Base-by-base conservation (phyloP, 306 rosid species). In the Quillaja saponaria region DNA sequence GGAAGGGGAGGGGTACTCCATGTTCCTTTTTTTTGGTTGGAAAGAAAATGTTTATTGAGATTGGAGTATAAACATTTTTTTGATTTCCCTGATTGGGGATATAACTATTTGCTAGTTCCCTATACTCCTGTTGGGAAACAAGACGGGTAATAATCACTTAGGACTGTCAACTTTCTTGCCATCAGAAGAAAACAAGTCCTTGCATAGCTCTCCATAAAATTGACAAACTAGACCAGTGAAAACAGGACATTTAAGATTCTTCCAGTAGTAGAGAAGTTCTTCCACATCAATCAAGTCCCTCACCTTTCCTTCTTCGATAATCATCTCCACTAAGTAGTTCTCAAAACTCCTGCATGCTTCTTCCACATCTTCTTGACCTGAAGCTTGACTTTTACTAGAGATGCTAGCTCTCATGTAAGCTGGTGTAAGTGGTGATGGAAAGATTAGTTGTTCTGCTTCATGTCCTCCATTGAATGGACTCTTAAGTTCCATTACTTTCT, bases 161-260 rank as follows among this genome's bases (percentile, higher is more conserved):
- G 31, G 31, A 25, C 4, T 25, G 31, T 25, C 31, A 25, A 25
- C 31, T 25, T 49, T 13, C 17, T 2, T 11, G 39, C 34, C 16
- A 71, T 71, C 60, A 46, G 46, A n/a, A 19, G 96, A 81, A 60
- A 89, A 87, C 84, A 89, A 76, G 65, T 92, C 99, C 76, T 64
- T 86, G 61, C 99, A 92, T 3, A 92, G 95, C 71, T 92, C 99
- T 20, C 94, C 96, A 68, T 88, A 89, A 63, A 92, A 92, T 71
- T 94, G 79, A 64, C 77, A 53, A 6, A 92, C 96, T 71, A 92
- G 79, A 72, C 83, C 89, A 50, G 84, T 65, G 70, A 82, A 92
- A 16, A 81, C 87, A 49, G 96, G 95, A 10, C 84, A 73, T 48
- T 89, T 81, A 7, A 92, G 88, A 25, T 78, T 88, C 71, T 75